Evolutionary conservation across 257 asterid genomes (phyloP), one percentile per base, ranked within the genome.

Genomic region (Knoxia roxburghii): DNA sequence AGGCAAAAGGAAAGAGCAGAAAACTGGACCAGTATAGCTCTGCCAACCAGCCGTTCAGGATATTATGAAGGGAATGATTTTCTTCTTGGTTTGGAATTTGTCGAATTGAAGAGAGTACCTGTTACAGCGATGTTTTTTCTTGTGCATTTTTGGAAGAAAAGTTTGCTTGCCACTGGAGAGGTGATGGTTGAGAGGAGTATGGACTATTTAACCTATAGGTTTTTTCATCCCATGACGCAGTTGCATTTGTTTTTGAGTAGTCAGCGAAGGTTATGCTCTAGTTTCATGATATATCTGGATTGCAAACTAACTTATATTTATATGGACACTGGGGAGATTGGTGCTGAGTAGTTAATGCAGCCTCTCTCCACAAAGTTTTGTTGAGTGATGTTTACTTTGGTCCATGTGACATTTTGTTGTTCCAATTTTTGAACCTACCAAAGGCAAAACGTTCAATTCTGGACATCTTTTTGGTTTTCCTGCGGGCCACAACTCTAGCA

Each of bases 1-100:
- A 77, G 50, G 73, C 77, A 0, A 81, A 81, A 68, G 10, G 67
- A 32, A 85, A 88, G 78, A 79, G 70, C 71, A 75, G 78, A 1
- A 85, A 82, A 78, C 71, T 77, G 67, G 77, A 82, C 61, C 73
- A 30, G 56, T 75, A 70, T 40, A 71, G 71, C 80, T 65, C 68
- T 2, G 77, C 77, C 41, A 81, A 80, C 85, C 85, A 77, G 40
- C 95, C 88, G 27, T 83, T 81, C 68, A 86, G 91, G 88, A 85
- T 90, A 82, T 75, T 76, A 81, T 67, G 66, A 61, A 2, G 7
- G 0, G 43, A 23, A 37, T 37, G 9, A 37, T 37, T 2, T 1
- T n/a, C 20, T 30, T 23, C 2, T 13, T 20, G 17, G 18, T 65
- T 26, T 35, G 9, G 24, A 66, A 51, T 66, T 51, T 51, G 61